Percentiles rank a stretch among this genome's conserved stretches.
Conservation (phyloP, 202 grass and related monocot species). For the Panicum virgatum region DNA sequence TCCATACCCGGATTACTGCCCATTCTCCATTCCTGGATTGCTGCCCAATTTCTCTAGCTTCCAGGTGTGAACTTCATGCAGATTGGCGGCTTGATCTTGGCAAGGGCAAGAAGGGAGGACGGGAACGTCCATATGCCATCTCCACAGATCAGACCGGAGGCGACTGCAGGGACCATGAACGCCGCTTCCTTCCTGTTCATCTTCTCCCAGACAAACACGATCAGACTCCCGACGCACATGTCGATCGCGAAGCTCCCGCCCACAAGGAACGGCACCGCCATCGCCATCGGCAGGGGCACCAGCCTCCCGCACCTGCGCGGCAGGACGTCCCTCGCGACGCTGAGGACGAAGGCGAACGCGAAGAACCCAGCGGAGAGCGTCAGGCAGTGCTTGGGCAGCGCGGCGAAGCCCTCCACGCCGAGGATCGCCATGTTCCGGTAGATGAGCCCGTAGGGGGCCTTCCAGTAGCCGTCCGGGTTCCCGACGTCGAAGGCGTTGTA, state of each 20-base stretch:
- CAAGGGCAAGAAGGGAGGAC: conserved; percentile 69
- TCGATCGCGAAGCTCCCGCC: conserved; percentile 83
- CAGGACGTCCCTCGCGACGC: conserved; percentile 49
- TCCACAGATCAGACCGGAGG: conserved; percentile 74
- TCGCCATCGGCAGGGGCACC: conserved; percentile 82
- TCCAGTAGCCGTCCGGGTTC: conserved; percentile 69
- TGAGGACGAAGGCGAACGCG: conserved; percentile 47
- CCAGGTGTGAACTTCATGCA: conserved; percentile 72
- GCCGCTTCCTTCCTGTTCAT: conserved; percentile 50
- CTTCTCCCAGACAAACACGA: conserved; percentile 64
- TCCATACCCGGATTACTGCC: no score
- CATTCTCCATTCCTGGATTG: background rate
- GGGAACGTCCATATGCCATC: conserved; percentile 88
- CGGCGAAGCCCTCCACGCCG: conserved; percentile 74
- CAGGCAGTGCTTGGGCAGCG: conserved; percentile 58
- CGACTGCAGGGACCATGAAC: conserved; percentile 72
- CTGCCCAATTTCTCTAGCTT: conserved; percentile 10
- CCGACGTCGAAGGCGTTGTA: conserved; percentile 82
- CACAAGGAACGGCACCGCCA: conserved; percentile 84
- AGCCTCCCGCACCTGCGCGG: conserved; percentile 47
- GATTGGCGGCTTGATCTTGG: conserved; percentile 67
- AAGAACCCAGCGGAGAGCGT: conserved; percentile 70
- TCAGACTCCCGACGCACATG: conserved; percentile 68
- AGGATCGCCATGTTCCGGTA: conserved; percentile 89
- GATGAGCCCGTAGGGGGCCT: conserved; percentile 78